Evolutionary conservation across 228 moss, liverwort and hornwort species (phyloP).

Genomic region (Sphagnum magellanicum): DNA sequence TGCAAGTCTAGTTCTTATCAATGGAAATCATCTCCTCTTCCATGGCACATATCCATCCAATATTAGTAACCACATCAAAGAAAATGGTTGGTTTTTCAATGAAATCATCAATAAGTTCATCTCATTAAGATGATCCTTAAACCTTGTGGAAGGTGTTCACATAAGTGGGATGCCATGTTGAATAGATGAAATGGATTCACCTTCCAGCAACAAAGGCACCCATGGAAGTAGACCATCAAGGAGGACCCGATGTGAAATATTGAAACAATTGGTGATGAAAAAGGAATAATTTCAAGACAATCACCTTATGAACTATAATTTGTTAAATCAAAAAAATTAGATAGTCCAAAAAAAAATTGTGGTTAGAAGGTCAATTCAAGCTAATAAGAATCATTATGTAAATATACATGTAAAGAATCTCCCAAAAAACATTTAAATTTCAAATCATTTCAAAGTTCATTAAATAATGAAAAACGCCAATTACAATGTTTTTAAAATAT

Average conservation of each 20-base stretch:
- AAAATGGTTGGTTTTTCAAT: neutral
- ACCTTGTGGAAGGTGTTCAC: neutral
- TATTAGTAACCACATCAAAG: neutral
- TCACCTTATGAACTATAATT: neutral
- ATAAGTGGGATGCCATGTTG: neutral
- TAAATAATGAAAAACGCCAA: too few relatives aligned
- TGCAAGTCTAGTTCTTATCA: neutral
- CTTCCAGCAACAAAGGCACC: neutral
- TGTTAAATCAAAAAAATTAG: neutral
- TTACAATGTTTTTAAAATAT: too few relatives aligned
- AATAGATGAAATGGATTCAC: neutral
- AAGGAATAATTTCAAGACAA: neutral
- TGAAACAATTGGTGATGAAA: neutral
- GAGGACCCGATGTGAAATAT: neutral
- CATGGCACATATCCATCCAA: neutral
- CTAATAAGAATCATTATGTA: too few relatives aligned
- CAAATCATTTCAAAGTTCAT: too few relatives aligned
- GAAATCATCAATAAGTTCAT: neutral
- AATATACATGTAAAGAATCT: too few relatives aligned
- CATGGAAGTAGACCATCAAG: neutral
- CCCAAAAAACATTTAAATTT: too few relatives aligned
- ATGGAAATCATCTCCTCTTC: slow-evolving; percentile 1
- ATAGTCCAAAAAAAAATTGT: neutral
- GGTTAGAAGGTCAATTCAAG: too few relatives aligned
- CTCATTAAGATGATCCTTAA: neutral